Base-by-base conservation (phyloP, 2,329 filamentous ascomycete species). In the Samsoniella hepiali region DNA sequence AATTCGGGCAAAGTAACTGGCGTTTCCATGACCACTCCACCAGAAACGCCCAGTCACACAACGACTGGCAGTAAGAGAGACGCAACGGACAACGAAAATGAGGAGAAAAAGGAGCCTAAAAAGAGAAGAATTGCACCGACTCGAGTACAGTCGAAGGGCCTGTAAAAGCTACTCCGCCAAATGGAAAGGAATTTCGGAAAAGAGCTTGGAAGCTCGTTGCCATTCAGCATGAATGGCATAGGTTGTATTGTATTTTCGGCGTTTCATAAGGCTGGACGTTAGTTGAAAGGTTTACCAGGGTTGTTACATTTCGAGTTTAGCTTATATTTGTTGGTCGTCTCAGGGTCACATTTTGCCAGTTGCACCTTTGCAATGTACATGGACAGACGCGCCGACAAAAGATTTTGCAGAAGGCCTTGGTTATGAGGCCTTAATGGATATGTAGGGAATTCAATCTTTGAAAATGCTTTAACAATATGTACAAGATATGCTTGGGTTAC, bases 11-110 rank as follows among this genome's bases (percentile, higher is more conserved):
- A 86, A 69, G 78, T 85, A 3, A 79, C 81, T 0, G 82, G 83
- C 0, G 78, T 96, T 50, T 91, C 93, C 0, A 86, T 96, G 70
- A 91, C 91, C 44, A 97, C 94, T 8, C 94, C 95, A 2, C 95
- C 94, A 1, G 90, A 96, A 74, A 98, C 94, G 3, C 94, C 94
- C 6, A 82, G 83, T 47, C 75, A 72, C 51, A 67, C 71, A 1
- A 68, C 70, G 53, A 71, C 73, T 3, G 82, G 82, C 36, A 75
- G 77, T 17, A 88, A 88, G 73, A 78, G 85, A 67, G 85, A 88
- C 34, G 80, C 80, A 13, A 82, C 79, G 31, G 84, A 85, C 64
- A 79, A 78, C 31, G 85, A 85, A 40, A 80, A 81, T 54, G 82
- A 82, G 17, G 80, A 84, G 8, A 76, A 74, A 22, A 79, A 80